Conservation (phyloP, 192 early-diverging fungal species). For the Chytriomyces hyalinus region DNA sequence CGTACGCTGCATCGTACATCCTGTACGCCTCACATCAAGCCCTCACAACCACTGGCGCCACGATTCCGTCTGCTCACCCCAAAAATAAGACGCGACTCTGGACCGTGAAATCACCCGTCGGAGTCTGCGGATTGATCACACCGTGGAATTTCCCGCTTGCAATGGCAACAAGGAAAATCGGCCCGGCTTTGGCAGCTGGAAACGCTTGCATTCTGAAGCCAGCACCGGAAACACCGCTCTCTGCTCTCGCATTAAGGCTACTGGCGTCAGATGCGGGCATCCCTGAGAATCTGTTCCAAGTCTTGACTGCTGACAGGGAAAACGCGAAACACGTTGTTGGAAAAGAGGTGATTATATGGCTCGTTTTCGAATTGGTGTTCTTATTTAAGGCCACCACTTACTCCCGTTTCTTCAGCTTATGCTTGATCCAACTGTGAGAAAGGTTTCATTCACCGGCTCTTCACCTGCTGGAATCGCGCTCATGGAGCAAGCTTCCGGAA, state of each 20-base stretch:
- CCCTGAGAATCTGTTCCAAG: conserved; percentile 73
- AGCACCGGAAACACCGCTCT: conserved; percentile 46
- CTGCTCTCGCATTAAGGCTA: conserved; percentile 40
- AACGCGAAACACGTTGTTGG: conserved; percentile 61
- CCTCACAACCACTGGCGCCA: conserved; percentile 75
- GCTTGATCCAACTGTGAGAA: conserved; percentile 49
- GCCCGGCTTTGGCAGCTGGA: conserved; percentile 78
- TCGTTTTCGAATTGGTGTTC: background rate
- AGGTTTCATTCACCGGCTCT: conserved; percentile 83
- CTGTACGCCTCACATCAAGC: conserved; percentile 91
- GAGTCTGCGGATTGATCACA: conserved; percentile 52
- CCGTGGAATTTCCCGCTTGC: conserved; percentile 81
- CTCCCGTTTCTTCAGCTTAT: conserved; percentile 16
- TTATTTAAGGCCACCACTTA: background rate
- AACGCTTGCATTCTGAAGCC: conserved; percentile 79
- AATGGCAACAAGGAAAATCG: conserved; percentile 79
- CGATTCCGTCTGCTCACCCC: conserved; percentile 67
- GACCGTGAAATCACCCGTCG: conserved; percentile 78
- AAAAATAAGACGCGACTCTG: conserved; percentile 59
- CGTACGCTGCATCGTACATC: conserved; percentile 70
- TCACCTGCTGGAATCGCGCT: conserved; percentile 72
- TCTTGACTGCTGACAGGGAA: conserved; percentile 61
- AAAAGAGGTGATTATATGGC: conserved; percentile 50
- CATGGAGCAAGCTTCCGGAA: conserved; percentile 61
- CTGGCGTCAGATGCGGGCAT: conserved; percentile 51